Evolutionary conservation across 768 basidiomycete genomes (phyloP), one percentile per base, ranked within the genome.

Genomic region (Cystobasidium tubakii): DNA sequence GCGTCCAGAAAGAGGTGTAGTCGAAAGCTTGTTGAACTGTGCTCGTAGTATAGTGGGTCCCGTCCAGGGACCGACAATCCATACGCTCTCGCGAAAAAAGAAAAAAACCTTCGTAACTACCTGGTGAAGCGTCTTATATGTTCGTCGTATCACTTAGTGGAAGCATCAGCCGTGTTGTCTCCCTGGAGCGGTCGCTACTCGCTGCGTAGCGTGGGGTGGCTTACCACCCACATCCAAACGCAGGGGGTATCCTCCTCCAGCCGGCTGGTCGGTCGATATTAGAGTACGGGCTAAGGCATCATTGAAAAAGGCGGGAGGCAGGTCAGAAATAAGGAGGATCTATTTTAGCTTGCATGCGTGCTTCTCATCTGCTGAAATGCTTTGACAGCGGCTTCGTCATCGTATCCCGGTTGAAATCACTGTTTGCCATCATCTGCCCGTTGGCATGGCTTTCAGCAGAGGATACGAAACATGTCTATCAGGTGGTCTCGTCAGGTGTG

Each of bases 11-110:
- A n/a, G n/a, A n/a, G n/a, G 7, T 9, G 46, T 50, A 6, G 46
- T 12, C 12, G 46, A 50, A 21, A 50, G 21, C 46, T 50, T 50
- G 46, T 19, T 50, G 15, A 50, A n/a, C 9, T 50, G 46, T 50
- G 46, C 46, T 50, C 46, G 46, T 50, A 50, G 46, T 50, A 50
- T 50, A 19, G 46, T 50, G 46, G 46, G 9, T 50, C 46, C 46
- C 46, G 46, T 50, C 46, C 21, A 50, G 46, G 46, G 46, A 50
- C n/a, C 46, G 46, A 50, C 46, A 50, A 50, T 50, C 46, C 46
- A 50, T 50, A 50, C 46, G 46, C 46, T 50, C 46, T 50, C 46
- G 46, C 39, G 39, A 39, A 6, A 39, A 6, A 39, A 15, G 39
- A 39, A 39, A 21, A 50, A 50, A 50, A 50, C 7, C 46, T 19